Evolutionary conservation across 2,329 filamentous ascomycete genomes (phyloP), one percentile per base, ranked within the genome.

Genomic region (Aureobasidium sp.): DNA sequence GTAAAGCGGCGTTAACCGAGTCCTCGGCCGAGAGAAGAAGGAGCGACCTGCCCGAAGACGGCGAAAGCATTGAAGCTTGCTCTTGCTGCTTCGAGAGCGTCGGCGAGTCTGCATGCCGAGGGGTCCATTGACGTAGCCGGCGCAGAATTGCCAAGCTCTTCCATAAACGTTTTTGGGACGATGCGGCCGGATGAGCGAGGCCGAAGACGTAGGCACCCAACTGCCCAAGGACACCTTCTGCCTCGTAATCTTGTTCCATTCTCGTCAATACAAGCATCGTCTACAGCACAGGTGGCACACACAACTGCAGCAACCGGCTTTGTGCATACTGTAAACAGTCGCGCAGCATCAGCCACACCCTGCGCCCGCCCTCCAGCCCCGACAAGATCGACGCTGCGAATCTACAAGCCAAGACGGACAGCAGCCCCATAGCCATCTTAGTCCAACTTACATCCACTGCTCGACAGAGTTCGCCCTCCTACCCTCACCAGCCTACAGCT

Each of bases 121-220:
- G 41, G 39, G 29, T 36, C 30, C 53, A 55, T 32, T 55, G 37
- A 55, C 52, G 39, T 42, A 55, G 52, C 29, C 37, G 52, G 52
- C 52, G 52, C 16, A 39, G 5, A 9, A 25, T 16, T 48, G 54
- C 54, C 54, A 59, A 59, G 54, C 30, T 11, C 11, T 6, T 16
- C 41, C 15, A 36, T 13, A 47, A 47, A 57, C 53, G 53, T 59
- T 55, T 42, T 59, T 48, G 54, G 41, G 30, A 47, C 50, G 58
- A 52, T 52, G 49, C 39, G 37, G 52, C 52, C 52, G 37, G 50
- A n/a, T 42, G 52, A 30, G 27, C 53, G 25, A 36, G 53, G 39
- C 53, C 53, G 53, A 57, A 25, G 53, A 57, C 53, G 41, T 44
- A 44, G 39, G 16, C 37, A 42, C 25, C 34, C 47, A 32, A 48